Evolutionary conservation across 495 filamentous ascomycete species (phyloP).

Genomic region (Penicillium herquei): DNA sequence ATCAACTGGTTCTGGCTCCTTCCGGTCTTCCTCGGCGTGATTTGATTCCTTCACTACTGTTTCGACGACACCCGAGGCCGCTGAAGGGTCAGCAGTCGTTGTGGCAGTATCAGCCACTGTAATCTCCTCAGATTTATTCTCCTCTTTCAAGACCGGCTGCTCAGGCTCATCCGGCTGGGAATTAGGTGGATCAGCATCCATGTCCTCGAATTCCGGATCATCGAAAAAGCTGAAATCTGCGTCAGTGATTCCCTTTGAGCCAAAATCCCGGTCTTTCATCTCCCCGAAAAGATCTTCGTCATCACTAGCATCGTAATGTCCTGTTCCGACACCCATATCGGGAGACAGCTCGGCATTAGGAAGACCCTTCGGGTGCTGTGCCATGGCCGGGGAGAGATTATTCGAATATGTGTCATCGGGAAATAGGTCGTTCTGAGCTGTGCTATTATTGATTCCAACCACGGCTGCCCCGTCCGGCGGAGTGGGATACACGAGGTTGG

Average conservation of each 20-base stretch:
- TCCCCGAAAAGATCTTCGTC: slow-evolving; percentile 70
- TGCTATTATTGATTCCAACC: slow-evolving; percentile 21
- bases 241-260: slow-evolving; percentile 77
- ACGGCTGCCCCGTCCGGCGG: slow-evolving; percentile 72
- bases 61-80: background rate
- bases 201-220: slow-evolving; percentile 49
- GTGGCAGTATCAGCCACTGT: background rate
- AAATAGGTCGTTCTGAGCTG: slow-evolving; percentile 25
- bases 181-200: slow-evolving; percentile 13
- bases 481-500: slow-evolving; percentile 78
- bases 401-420: slow-evolving; percentile 30
- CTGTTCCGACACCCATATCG: slow-evolving; percentile 36
- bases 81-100: background rate
- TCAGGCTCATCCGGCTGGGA: slow-evolving; percentile 14
- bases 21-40: background rate
- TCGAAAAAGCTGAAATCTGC: slow-evolving; percentile 92
- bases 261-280: slow-evolving; percentile 74
- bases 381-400: slow-evolving; percentile 15
- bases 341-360: slow-evolving; percentile 23
- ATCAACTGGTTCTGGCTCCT: background rate
- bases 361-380: slow-evolving; percentile 18
- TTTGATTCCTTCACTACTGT: background rate
- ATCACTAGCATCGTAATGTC: slow-evolving; percentile 45
- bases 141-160: slow-evolving; percentile 11
- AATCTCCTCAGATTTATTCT: slow-evolving; percentile 5